Percentiles rank a stretch among this genome's conserved stretches.
phyloP scores from a whole-genome alignment of 306 rosid species.

The Prunus mume region DNA sequence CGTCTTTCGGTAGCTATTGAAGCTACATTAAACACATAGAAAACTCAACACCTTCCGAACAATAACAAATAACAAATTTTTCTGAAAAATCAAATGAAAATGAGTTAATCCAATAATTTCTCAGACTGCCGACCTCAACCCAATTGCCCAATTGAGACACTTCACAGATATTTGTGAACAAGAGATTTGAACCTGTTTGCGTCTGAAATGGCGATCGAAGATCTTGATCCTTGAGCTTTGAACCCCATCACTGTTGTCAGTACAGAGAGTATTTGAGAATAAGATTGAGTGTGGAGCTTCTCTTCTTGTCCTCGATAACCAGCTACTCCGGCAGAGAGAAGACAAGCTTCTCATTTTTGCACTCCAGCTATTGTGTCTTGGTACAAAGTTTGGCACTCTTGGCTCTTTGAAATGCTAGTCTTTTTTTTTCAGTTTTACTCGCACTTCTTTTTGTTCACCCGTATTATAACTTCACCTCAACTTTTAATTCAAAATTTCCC shows the following conservation, averaged over 20 bases:
- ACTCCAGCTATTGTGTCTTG: background rate
- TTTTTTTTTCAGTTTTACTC: too few species aligned
- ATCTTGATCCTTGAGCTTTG: conserved; percentile 50
- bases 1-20: too few species aligned
- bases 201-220: conserved; percentile 79
- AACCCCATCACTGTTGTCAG: conserved; percentile 33
- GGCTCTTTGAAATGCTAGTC: too few species aligned
- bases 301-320: conserved; percentile 7
- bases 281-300: conserved; percentile 6
- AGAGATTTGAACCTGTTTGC: conserved; percentile 49
- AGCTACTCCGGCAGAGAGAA: conserved; percentile 14
- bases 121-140: background rate
- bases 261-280: conserved; percentile 31
- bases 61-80: background rate
- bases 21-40: background rate
- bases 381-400: too few species aligned
- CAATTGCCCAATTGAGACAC: background rate
- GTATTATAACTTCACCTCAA: too few species aligned
- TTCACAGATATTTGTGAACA: background rate
- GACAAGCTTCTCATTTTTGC: conserved; percentile 36
- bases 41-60: background rate
- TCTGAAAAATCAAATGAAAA: background rate
- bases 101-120: background rate
- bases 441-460: too few species aligned
- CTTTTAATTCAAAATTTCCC: too few species aligned